These are phyloP conservation scores for Colletotrichum kahawae DNA, from an alignment of 2,329 filamentous ascomycete species.

Conservation along the genomic window DNA sequence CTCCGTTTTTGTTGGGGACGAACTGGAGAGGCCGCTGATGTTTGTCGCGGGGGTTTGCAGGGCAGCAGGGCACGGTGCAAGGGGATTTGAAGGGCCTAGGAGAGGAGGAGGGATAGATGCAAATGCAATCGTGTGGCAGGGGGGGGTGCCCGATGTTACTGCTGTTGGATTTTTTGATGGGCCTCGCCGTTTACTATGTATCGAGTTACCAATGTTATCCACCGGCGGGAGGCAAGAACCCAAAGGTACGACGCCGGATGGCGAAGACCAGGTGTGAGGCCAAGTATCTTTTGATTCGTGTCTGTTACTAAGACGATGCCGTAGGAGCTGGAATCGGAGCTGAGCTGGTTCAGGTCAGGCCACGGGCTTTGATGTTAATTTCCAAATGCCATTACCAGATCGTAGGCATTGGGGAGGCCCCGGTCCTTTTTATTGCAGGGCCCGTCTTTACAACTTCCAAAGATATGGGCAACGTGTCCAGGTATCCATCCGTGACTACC, in stretches of 20 bases:
- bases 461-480: not conserved
- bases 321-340: not conserved
- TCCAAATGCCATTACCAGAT: not conserved
- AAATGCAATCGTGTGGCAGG: not conserved
- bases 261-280: not conserved
- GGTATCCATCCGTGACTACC: not conserved
- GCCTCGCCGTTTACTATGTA: not conserved
- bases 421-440: not conserved
- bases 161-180: not conserved
- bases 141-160: not conserved
- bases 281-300: not conserved
- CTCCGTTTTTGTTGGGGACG: conserved; percentile 22
- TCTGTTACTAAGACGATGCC: not conserved
- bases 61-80: conserved; percentile 17
- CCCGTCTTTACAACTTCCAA: not conserved
- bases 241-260: not conserved
- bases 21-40: conserved; percentile 16
- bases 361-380: not conserved
- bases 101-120: not conserved
- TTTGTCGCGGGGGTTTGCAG: conserved; percentile 13
- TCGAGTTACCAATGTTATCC: conserved; percentile 4
- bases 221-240: conserved; percentile 3
- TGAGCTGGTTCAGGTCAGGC: not conserved
- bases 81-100: not conserved
- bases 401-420: not conserved